phyloP scores from a whole-genome alignment of 1,139 yeast species.

The Yamadazyma diospyri region DNA sequence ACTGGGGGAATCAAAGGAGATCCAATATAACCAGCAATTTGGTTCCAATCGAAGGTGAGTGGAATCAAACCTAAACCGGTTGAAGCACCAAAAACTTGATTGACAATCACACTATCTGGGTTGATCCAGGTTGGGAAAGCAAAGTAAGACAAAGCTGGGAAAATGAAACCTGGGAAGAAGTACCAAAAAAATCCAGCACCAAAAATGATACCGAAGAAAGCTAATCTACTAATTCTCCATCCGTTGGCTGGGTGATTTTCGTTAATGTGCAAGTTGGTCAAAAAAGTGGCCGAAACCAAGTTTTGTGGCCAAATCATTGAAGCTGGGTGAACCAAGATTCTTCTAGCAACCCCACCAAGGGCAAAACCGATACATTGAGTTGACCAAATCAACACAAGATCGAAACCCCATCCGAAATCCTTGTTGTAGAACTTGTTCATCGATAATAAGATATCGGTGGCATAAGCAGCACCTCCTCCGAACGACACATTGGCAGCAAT shows the following conservation, averaged over 20 bases:
- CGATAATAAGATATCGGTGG: conserved; percentile 57
- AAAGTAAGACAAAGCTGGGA: conserved; percentile 33
- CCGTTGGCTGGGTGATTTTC: conserved; percentile 53
- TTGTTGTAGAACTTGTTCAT: conserved; percentile 49
- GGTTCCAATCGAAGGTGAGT: conserved; percentile 44
- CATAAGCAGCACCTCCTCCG: conserved; percentile 59
- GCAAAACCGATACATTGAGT: conserved; percentile 66
- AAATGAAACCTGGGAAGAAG: conserved; percentile 43
- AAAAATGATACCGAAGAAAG: conserved; percentile 29
- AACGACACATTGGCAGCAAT: conserved; percentile 53
- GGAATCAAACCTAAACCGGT: conserved; percentile 66
- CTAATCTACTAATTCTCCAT: conserved; percentile 38
- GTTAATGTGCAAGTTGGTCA: conserved; percentile 59
- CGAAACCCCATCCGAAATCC: conserved; percentile 37
- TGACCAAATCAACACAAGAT: conserved; percentile 47
- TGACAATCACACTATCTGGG: conserved; percentile 45
- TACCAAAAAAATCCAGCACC: conserved; percentile 31
- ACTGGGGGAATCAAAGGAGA: conserved; percentile 71
- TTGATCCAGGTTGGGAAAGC: conserved; percentile 42
- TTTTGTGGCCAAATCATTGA: conserved; percentile 67
- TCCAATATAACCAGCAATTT: conserved; percentile 52
- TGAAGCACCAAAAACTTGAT: conserved; percentile 58
- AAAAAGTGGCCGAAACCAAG: conserved; percentile 43
- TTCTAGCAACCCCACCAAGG: conserved; percentile 56
- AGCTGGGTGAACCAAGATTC: conserved; percentile 58